These are phyloP conservation scores for Coriolopsis trogii DNA, from an alignment of 1,284 basidiomycete species.

Conservation along the genomic window DNA sequence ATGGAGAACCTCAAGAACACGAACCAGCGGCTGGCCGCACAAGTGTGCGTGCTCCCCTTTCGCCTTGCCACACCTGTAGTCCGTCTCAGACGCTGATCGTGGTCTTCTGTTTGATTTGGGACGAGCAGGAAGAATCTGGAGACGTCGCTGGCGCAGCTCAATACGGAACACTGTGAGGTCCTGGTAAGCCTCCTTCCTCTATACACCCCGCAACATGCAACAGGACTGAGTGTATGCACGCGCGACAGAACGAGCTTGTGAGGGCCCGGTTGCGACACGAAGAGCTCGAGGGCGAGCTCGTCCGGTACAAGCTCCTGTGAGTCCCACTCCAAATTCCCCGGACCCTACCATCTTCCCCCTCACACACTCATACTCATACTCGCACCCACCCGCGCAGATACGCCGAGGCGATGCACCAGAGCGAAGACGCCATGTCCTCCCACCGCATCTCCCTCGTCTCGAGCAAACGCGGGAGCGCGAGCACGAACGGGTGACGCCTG, in stretches of 20 bases:
- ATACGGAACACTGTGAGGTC: constrained; percentile 76
- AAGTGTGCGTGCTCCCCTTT: constrained; percentile 62
- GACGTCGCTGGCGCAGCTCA: constrained; percentile 75
- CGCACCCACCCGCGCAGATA: constrained; percentile 52
- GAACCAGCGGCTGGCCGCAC: constrained; percentile 76
- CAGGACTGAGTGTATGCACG: too few species aligned
- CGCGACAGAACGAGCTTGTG: constrained; percentile 82
- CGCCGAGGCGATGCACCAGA: constrained; percentile 87
- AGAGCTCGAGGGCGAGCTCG: constrained; percentile 88
- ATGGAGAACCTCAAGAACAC: constrained; percentile 79
- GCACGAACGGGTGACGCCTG: constrained; percentile 19
- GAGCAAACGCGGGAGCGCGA: constrained; percentile 34
- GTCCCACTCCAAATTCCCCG: too few species aligned
- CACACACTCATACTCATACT: constrained; percentile 1
- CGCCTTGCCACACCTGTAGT: too few species aligned
- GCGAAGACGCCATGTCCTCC: constrained; percentile 76
- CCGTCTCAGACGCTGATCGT: neutral
- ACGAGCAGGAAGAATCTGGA: constrained; percentile 75
- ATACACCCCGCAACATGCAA: too few species aligned
- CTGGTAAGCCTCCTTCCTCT: too few species aligned
- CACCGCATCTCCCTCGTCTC: constrained; percentile 62
- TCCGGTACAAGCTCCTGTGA: constrained; percentile 88
- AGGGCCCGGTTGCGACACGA: constrained; percentile 85
- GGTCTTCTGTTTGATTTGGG: neutral
- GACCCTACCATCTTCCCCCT: neutral